Base-by-base conservation (phyloP, 805 yeast genomes). In the Monosporozyma aerobia region DNA sequence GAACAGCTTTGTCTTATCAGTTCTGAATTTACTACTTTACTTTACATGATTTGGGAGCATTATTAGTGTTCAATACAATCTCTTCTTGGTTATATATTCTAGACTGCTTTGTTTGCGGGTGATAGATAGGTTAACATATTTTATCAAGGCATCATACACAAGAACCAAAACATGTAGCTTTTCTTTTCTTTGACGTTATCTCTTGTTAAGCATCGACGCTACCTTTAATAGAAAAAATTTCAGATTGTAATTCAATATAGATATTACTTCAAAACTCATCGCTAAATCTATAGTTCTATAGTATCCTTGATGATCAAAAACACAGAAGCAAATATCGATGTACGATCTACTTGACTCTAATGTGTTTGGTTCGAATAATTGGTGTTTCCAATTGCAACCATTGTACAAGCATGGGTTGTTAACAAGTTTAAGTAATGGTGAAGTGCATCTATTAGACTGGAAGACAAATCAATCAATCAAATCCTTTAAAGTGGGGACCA, bases 371-470 rank as follows among this genome's bases (percentile, higher is more conserved):
- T 22, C 51, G 2, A 57, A 63, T 43, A 64, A 63, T 48, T 67
- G 71, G 71, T 64, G 69, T 48, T 41, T 67, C 29, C 52, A 57
- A 37, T 49, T 67, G 6, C 63, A 61, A 49, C 68, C 70, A 3
- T 33, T 64, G 11, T 62, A 61, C 40, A 53, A 56, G 2, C 56
- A 56, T 46, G 67, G 68, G 13, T 51, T 67, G 2, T 47, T 65
- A 43, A 57, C 67, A 2, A 56, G 66, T 37, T 51, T 65, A 41
- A 67, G 69, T 49, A 63, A 65, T 53, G 71, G 71, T 13, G 60
- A 58, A 30, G 60, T 63, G 3, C 63, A 62, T 51, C 51, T 63
- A 11, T 23, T 67, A 8, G 69, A 66, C 49, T 65, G 68, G 68
- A 48, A 43, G 3, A 58, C 58, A 8, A 47, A 56, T 14, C 46